Conservation (phyloP, 257 asterid species). For the Apocynum venetum region DNA sequence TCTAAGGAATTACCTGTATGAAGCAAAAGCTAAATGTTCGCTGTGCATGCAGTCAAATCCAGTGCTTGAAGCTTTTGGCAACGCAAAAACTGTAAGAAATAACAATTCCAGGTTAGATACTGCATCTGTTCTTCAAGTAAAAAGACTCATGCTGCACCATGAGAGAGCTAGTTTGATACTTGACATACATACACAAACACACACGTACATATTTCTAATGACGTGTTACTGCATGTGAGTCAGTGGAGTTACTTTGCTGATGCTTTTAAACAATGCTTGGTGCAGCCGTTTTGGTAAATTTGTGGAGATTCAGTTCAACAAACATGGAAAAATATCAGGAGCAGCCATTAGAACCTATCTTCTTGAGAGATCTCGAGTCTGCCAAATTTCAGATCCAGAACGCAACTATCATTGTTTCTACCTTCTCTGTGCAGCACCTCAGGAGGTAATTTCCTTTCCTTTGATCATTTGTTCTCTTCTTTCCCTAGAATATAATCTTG, state of each 20-base stretch:
- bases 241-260: not conserved
- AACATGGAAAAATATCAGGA: slow-evolving; percentile 92
- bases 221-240: not conserved
- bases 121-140: not conserved
- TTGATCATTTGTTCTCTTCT: slow-evolving; percentile 16
- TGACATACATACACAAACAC: not conserved
- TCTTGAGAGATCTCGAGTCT: slow-evolving; percentile 97
- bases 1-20: slow-evolving; percentile 2
- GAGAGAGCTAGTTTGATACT: not conserved
- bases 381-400: slow-evolving; percentile 96
- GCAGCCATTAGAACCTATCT: slow-evolving; percentile 98
- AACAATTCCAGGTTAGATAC: slow-evolving; percentile 84
- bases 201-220: not conserved
- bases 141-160: slow-evolving; percentile 2
- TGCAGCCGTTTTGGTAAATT: slow-evolving; percentile 97
- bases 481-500: not conserved
- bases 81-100: slow-evolving; percentile 97
- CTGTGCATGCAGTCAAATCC: slow-evolving; percentile 83
- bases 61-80: slow-evolving; percentile 98
- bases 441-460: slow-evolving; percentile 49
- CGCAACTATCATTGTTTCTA: slow-evolving; percentile 96
- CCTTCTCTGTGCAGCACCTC: slow-evolving; percentile 96
- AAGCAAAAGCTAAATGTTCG: not conserved
- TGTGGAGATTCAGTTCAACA: slow-evolving; percentile 94
- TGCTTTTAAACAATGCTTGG: slow-evolving; percentile 13